These are phyloP conservation scores for Laburnicola sp. DNA, from an alignment of 2,329 filamentous ascomycete species.

Conservation along the genomic window DNA sequence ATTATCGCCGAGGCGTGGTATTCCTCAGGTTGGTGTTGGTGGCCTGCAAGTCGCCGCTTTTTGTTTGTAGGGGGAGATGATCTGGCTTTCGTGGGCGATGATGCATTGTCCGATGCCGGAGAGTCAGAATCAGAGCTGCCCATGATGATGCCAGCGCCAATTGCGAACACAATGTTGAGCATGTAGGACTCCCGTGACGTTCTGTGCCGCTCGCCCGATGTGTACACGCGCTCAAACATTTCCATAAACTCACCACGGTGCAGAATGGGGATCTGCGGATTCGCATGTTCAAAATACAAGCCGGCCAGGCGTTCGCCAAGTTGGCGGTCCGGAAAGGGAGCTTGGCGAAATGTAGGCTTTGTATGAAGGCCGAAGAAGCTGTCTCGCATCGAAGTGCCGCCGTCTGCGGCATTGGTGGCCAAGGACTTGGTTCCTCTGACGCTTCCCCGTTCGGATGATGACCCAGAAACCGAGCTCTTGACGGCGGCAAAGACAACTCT, in stretches of 20 bases:
- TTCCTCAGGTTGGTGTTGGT: slow-evolving; percentile 81
- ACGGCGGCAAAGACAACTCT: slow-evolving; percentile 92
- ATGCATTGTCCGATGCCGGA: slow-evolving; percentile 34
- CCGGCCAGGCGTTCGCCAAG: slow-evolving; percentile 73
- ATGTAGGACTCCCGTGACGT: slow-evolving; percentile 86
- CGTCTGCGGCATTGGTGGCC: slow-evolving; percentile 54
- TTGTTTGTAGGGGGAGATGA: slow-evolving; percentile 42
- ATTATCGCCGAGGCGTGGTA: slow-evolving; percentile 95
- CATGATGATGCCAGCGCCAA: slow-evolving; percentile 90
- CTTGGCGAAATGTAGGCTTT: slow-evolving; percentile 82
- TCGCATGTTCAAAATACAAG: slow-evolving; percentile 94
- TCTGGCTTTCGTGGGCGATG: slow-evolving; percentile 31
- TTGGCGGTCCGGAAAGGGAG: slow-evolving; percentile 77
- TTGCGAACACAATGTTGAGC: slow-evolving; percentile 96
- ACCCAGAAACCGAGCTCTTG: slow-evolving; percentile 67
- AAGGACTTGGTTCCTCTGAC: slow-evolving; percentile 62
- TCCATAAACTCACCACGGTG: slow-evolving; percentile 88
- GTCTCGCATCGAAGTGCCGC: slow-evolving; percentile 83
- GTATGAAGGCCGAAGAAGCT: slow-evolving; percentile 97
- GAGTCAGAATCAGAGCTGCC: slow-evolving; percentile 51
- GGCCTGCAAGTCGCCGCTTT: slow-evolving; percentile 50
- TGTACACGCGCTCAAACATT: slow-evolving; percentile 81
- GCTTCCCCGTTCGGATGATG: slow-evolving; percentile 64
- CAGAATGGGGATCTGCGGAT: slow-evolving; percentile 91
- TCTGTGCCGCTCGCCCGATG: slow-evolving; percentile 65